Evolutionary conservation across 1,284 basidiomycete genomes (phyloP), one percentile per base, ranked within the genome.

Genomic region (Vanrija sp.): DNA sequence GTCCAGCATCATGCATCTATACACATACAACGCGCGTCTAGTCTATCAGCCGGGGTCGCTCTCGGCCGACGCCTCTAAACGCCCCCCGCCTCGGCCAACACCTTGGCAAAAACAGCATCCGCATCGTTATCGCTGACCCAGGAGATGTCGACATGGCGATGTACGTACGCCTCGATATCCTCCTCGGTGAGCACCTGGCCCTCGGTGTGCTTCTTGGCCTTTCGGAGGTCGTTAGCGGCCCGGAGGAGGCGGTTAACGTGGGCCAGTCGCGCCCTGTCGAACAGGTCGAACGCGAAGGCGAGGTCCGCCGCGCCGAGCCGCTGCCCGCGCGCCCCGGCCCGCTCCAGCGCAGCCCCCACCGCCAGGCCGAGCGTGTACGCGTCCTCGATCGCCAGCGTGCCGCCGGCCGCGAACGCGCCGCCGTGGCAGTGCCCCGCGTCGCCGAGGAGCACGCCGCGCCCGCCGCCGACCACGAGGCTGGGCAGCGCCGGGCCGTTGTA

Each of bases 351-450:
- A 18, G 45, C 43, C n/a, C 20, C 15, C 4, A 56, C 47, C n/a
- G 22, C 49, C 15, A 53, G 51, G 15, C 42, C 53, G 24, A 56
- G 51, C 7, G 51, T 49, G 27, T 54, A 60, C 16, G 51, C 58
- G 45, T 60, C 58, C 22, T 60, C 58, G 14, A 56, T 53, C 7
- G 54, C 47, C 14, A 60, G 49, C 3, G 54, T 50, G 6, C 58
- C 58, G 19, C 58, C 58, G 8, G 53, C 58, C 2, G 58, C 58
- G 37, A 49, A 60, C 2, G 54, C 54, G 20, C 58, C 58, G 15
- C 58, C 58, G 27, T 60, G 58, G 2, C 51, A 49, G 39, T 60
- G 58, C 3, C 54, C 58, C 6, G 54, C 58, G 27, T 60, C 58
- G 7, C 58, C 58, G 15, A 60, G 41, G 9, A 60, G 45, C 7